phyloP scores from a whole-genome alignment of 2,329 filamentous ascomycete genomes.

The Raffaelea albimanens region DNA sequence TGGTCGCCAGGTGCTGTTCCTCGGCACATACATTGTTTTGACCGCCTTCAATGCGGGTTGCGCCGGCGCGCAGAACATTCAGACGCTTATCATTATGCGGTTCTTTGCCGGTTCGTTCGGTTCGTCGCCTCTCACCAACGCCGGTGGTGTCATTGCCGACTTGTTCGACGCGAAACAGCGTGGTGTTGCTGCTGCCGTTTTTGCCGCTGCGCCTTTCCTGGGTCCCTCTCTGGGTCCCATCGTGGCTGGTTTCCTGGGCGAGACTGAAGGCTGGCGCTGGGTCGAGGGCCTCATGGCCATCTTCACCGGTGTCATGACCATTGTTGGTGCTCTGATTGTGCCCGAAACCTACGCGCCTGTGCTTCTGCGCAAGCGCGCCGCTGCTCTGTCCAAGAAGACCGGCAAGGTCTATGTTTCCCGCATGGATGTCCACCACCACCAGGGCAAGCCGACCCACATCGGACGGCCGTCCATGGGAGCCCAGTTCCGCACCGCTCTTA shows the following conservation, averaged over 20 bases:
- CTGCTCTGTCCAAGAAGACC: constrained; percentile 38
- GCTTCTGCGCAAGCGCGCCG: constrained; percentile 43
- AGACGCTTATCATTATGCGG: constrained; percentile 48
- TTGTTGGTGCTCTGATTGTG: constrained; percentile 38
- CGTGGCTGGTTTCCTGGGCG: constrained; percentile 56
- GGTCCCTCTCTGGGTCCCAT: constrained; percentile 57
- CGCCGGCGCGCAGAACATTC: constrained; percentile 46
- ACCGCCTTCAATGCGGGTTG: constrained; percentile 52
- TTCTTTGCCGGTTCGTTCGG: constrained; percentile 58
- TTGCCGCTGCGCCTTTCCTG: constrained; percentile 56
- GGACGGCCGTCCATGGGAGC: constrained; percentile 29
- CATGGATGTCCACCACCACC: constrained; percentile 15
- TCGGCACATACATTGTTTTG: constrained; percentile 44
- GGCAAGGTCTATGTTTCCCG: constrained; percentile 45
- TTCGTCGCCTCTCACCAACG: constrained; percentile 52
- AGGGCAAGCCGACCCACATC: neutral
- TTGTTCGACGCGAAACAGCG: constrained; percentile 44
- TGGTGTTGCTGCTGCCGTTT: constrained; percentile 51
- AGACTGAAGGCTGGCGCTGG: constrained; percentile 60
- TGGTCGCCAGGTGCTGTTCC: constrained; percentile 50
- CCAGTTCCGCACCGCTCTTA: constrained; percentile 48
- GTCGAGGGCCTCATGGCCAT: constrained; percentile 56
- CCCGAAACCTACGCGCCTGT: constrained; percentile 55
- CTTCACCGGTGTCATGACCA: constrained; percentile 53
- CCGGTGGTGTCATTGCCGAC: constrained; percentile 53